Evolutionary conservation across 2,329 filamentous ascomycete genomes (phyloP).

Genomic region (Magnaporthiopsis incrustans): DNA sequence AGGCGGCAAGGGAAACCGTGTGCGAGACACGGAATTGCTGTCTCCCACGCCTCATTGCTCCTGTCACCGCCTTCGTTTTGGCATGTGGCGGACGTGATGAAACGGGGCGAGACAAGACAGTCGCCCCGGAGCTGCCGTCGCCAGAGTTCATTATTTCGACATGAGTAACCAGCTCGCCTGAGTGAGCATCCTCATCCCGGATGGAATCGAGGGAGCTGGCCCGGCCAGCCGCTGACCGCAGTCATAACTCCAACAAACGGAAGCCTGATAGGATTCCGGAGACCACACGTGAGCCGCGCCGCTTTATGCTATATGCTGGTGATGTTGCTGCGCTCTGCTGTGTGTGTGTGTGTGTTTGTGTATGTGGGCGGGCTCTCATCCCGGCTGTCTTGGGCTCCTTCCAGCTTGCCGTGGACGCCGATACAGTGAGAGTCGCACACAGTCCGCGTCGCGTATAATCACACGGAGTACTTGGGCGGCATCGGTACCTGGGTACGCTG

Average conservation of each 20-base stretch:
- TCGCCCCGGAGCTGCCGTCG: no score
- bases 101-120: background rate
- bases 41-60: background rate
- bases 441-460: background rate
- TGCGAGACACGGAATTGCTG: background rate
- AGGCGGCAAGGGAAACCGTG: background rate
- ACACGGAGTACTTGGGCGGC: slow-evolving; percentile 3
- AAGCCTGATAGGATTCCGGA: background rate
- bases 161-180: background rate
- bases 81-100: background rate
- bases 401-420: no score
- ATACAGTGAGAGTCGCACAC: background rate
- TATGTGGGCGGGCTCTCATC: background rate
- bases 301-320: background rate
- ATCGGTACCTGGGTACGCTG: background rate
- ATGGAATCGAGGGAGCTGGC: background rate
- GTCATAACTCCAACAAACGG: background rate
- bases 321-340: no score
- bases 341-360: background rate
- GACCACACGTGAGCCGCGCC: background rate
- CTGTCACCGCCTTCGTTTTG: background rate
- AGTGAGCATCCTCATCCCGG: background rate
- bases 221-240: background rate
- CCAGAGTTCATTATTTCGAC: background rate
- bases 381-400: background rate